Conservation (phyloP, 106 monocot species). For the Dendrobium huoshanense region DNA sequence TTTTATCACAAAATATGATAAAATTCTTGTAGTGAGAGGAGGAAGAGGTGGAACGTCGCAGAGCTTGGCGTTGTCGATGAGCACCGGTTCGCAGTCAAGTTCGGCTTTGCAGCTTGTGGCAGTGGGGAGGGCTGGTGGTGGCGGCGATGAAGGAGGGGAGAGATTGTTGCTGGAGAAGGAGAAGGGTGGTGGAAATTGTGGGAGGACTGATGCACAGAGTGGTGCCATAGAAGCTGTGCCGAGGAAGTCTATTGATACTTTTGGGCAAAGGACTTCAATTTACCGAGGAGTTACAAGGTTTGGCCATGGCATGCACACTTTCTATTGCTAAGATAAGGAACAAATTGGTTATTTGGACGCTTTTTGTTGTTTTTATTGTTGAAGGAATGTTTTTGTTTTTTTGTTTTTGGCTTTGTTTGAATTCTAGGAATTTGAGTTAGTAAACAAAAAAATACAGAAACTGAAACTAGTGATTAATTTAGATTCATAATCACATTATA, state of each 20-base stretch:
- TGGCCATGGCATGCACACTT: neutral
- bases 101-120: constrained; percentile 35
- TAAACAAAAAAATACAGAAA: no score
- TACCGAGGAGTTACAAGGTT: constrained; percentile 95
- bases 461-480: no score
- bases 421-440: no score
- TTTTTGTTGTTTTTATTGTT: no score
- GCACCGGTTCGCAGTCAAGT: constrained; percentile 61
- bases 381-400: no score
- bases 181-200: constrained; percentile 9
- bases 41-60: constrained; percentile 23
- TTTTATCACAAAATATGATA: no score
- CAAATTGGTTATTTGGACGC: neutral
- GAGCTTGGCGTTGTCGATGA: constrained; percentile 77
- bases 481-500: no score
- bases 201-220: neutral
- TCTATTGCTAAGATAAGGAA: neutral
- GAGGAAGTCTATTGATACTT: constrained; percentile 78
- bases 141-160: constrained; percentile 5
- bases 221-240: constrained; percentile 50
- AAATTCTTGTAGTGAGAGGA: neutral
- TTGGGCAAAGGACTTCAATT: constrained; percentile 92
- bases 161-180: constrained; percentile 38
- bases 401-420: no score
- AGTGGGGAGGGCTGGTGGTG: neutral